These are phyloP conservation scores for Beauveria asiatica DNA, from an alignment of 2,329 filamentous ascomycete genomes.

Conservation along the genomic window DNA sequence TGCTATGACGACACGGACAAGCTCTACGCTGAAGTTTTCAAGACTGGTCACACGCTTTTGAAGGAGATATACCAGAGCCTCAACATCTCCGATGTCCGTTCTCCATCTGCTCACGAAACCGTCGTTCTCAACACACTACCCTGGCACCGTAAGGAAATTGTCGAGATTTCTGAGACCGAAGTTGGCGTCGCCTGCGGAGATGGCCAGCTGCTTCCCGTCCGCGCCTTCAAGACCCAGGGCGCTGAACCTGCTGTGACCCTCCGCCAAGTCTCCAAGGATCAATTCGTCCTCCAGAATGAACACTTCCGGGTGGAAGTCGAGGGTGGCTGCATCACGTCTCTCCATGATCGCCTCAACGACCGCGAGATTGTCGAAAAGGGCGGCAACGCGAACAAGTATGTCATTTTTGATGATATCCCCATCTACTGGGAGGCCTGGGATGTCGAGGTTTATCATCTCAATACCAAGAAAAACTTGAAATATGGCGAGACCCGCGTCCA, in stretches of 20 bases:
- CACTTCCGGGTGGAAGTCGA: slow-evolving; percentile 66
- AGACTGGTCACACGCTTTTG: slow-evolving; percentile 63
- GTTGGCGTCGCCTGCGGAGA: slow-evolving; percentile 49
- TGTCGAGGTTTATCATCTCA: slow-evolving; percentile 90
- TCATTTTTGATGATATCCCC: slow-evolving; percentile 95
- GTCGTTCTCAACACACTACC: slow-evolving; percentile 77
- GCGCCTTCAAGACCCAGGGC: slow-evolving; percentile 37
- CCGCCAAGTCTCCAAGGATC: slow-evolving; percentile 43
- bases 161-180: slow-evolving; percentile 49
- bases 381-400: slow-evolving; percentile 78
- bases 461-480: slow-evolving; percentile 70
- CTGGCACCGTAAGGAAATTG: slow-evolving; percentile 71
- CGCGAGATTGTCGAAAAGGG: slow-evolving; percentile 70
- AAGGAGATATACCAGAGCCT: slow-evolving; percentile 61
- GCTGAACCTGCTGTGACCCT: slow-evolving; percentile 43
- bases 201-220: slow-evolving; percentile 43
- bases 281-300: slow-evolving; percentile 73
- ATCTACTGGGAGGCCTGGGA: slow-evolving; percentile 98
- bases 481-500: slow-evolving; percentile 61
- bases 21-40: slow-evolving; percentile 76
- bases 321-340: slow-evolving; percentile 70
- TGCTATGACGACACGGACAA: slow-evolving; percentile 93
- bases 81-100: slow-evolving; percentile 44
- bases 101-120: slow-evolving; percentile 36
- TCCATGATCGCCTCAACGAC: slow-evolving; percentile 64